phyloP scores from a whole-genome alignment of 495 filamentous ascomycete species.

The Tuber aestivum region DNA sequence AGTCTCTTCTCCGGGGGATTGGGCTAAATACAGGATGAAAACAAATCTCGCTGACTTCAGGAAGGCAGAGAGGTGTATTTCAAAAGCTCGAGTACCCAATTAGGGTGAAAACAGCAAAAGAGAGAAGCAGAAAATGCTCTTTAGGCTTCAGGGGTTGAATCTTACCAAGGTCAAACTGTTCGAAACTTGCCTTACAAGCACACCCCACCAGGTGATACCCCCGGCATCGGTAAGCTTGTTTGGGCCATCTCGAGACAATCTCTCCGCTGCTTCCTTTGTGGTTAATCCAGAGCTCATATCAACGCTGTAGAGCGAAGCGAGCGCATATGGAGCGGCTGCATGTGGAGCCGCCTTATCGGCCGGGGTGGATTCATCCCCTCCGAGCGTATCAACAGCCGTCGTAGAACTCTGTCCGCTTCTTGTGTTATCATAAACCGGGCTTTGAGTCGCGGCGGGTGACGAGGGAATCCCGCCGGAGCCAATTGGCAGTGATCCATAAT shows the following conservation, averaged over 20 bases:
- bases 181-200: constrained; percentile 54
- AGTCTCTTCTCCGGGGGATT: constrained; percentile 41
- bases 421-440: constrained; percentile 25
- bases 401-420: constrained; percentile 35
- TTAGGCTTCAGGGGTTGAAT: constrained; percentile 9
- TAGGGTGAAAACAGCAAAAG: constrained; percentile 17
- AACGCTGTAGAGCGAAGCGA: constrained; percentile 34
- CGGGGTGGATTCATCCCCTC: constrained; percentile 28
- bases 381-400: constrained; percentile 33
- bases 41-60: constrained; percentile 12
- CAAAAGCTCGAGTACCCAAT: background rate
- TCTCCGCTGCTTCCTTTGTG: constrained; percentile 33
- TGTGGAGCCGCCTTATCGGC: constrained; percentile 34
- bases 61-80: constrained; percentile 8
- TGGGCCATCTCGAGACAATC: constrained; percentile 47
- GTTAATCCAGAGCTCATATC: constrained; percentile 31
- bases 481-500: constrained; percentile 15
- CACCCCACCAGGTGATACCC: constrained; percentile 52
- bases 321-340: constrained; percentile 23
- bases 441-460: constrained; percentile 21
- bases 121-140: constrained; percentile 10
- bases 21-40: constrained; percentile 6
- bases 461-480: constrained; percentile 26
- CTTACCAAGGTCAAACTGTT: constrained; percentile 48
- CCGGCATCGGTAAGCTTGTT: constrained; percentile 52